Base-by-base conservation (phyloP, 2,329 filamentous ascomycete species). In the Colletotrichum magnum region DNA sequence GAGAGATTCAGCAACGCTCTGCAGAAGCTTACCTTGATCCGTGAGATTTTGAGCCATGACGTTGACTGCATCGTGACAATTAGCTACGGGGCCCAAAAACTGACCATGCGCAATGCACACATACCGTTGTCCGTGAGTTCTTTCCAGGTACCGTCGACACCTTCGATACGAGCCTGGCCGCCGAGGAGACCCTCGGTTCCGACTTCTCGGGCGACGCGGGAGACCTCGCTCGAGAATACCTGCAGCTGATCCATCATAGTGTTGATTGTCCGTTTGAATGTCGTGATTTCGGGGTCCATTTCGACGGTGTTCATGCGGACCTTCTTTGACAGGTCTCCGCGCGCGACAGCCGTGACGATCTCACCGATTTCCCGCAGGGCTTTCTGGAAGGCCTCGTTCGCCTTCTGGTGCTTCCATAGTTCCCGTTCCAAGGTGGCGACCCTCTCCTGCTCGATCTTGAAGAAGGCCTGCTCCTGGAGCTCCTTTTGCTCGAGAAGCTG, bases 211-310 rank as follows among this genome's bases (percentile, higher is more conserved):
- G 95, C 95, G 74, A 98, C 91, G 74, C 94, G 92, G 41, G 95
- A 98, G 76, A 98, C 95, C 83, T 98, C 95, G 80, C 94, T 97
- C 73, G 95, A 95, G 81, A 98, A 98, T 69, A 97, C 93, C 79
- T 98, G 95, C 69, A 98, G 87, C 81, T 98, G 95, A 78, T 98
- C 95, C 90, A 98, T 97, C 95, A 98, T 98, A 74, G 93, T 97
- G 80, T 98, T 98, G 84, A 98, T 98, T 71, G 95, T 98, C 76
- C 94, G 92, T 84, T 98, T 98, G 86, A 98, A 98, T 10, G 94
- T 95, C 32, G 94, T 96, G 77, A 98, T 98, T 86, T 98, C 95
- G 32, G 95, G 94, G 86, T 98, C 95, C 92, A 98, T 96, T 84
- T 98, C 95, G 73, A 97, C 92, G 4, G 93, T 93, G 79, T 98